Evolutionary conservation across 2,329 filamentous ascomycete species (phyloP), one percentile per base, ranked within the genome.

Genomic region (Decorospora gaudefroyi): DNA sequence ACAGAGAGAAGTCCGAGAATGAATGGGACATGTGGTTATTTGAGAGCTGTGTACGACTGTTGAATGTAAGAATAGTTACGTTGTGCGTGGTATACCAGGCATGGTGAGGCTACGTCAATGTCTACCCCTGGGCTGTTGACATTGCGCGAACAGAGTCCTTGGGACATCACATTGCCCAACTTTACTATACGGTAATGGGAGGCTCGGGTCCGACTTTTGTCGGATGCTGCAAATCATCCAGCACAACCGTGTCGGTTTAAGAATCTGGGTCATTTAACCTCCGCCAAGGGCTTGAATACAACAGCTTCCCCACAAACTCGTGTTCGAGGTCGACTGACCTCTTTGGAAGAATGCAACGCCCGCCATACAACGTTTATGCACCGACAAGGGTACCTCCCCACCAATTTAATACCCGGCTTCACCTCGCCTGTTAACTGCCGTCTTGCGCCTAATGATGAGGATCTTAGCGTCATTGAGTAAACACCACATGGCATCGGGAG

Each of bases 391-490:
- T 28, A 49, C 19, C 12, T 39, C 42, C 35, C 47, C 44, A 34
- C 39, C 41, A 43, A 30, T 30, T 28, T 35, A 41, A 15, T 8
- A 34, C 25, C 27, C 25, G 22, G 34, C 41, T 34, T 27, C 28
- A 29, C 13, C 25, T 51, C 46, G 43, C 48, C 40, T 52, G 35
- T 28, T 41, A 56, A 52, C 36, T 56, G 51, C 53, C 56, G 56
- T 51, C 29, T 21, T 13, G 33, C 28, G 23, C 33, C 18, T 35
- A 31, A 33, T 26, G 8, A 41, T 18, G 27, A 16, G 31, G 15
- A 12, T 35, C 17, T 38, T 44, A 32, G 29, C 42, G 16, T 35
- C 39, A 37, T 36, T 44, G 32, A 23, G 44, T 49, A 40, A n/a
- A 50, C 41, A 46, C 35, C 32, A 42, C 32, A 42, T 33, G 44